Evolutionary conservation across 2,329 filamentous ascomycete species (phyloP).

Genomic region (Pestalotiopsis sp.): DNA sequence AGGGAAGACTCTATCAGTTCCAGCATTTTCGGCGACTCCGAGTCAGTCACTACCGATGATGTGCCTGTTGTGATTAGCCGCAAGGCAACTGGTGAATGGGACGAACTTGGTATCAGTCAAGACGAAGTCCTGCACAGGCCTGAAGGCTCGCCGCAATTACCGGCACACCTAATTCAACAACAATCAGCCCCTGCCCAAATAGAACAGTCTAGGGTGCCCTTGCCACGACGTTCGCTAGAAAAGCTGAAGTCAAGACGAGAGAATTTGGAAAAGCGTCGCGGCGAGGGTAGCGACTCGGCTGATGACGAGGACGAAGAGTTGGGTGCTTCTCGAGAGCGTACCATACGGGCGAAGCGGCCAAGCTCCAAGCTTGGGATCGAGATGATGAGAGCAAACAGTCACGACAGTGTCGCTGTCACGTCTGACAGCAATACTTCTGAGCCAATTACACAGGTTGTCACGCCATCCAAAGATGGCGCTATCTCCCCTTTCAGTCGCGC

Average conservation of each 20-base stretch:
- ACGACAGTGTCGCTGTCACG: slow-evolving; percentile 71
- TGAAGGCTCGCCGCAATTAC: slow-evolving; percentile 41
- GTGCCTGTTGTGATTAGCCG: slow-evolving; percentile 75
- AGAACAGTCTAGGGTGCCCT: slow-evolving; percentile 48
- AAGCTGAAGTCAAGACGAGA: slow-evolving; percentile 75
- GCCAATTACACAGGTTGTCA: slow-evolving; percentile 55
- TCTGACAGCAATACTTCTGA: slow-evolving; percentile 52
- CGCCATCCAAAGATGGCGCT: slow-evolving; percentile 46
- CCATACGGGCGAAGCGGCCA: slow-evolving; percentile 60
- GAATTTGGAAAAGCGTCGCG: slow-evolving; percentile 70
- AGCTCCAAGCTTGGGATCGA: slow-evolving; percentile 92
- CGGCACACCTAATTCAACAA: slow-evolving; percentile 59
- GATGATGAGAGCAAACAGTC: slow-evolving; percentile 97
- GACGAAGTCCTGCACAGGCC: slow-evolving; percentile 46
- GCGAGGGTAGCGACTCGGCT: slow-evolving; percentile 81
- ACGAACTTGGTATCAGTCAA: slow-evolving; percentile 77
- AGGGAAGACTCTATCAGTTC: slow-evolving; percentile 88
- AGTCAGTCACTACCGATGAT: slow-evolving; percentile 78
- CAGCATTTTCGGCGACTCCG: slow-evolving; percentile 84
- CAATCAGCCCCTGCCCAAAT: slow-evolving; percentile 68
- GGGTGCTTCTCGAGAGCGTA: slow-evolving; percentile 52
- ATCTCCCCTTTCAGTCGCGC: slow-evolving; percentile 26
- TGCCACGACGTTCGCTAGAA: slow-evolving; percentile 69
- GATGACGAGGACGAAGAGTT: slow-evolving; percentile 96
- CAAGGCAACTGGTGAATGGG: slow-evolving; percentile 77